Evolutionary conservation across 352 stramenopile genomes (phyloP), one percentile per base, ranked within the genome.

Genomic region (Phytophthora cactorum): DNA sequence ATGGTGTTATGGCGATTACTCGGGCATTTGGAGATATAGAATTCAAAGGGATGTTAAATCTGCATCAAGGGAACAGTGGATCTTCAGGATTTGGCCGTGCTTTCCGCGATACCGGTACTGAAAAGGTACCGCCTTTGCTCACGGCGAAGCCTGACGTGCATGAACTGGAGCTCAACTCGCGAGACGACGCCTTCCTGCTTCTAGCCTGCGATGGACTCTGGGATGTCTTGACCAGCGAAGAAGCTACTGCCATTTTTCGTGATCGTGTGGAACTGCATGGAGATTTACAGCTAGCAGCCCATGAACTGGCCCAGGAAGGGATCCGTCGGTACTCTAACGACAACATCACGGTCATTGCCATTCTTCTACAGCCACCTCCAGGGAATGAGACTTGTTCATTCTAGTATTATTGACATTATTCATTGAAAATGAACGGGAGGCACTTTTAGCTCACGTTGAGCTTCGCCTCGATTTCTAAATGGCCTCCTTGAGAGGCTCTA

Each of bases 1-100:
- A 96, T 43, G 84, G 88, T 45, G 81, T 93, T 28, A 89, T 95
- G 74, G 82, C 82, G n/a, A 91, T 97, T 68, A 94, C 88, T 10
- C 85, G 89, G 1, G 85, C 84, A 3, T 95, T 97, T 47, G 88
- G 88, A 0, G 87, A 95, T 51, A 70, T 96, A 4, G 86, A 93
- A 62, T 92, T 95, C 74, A 96, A 96, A 60, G 82, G 74, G 2
- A 59, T 80, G 44, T 43, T 87, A 1, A 36, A 57, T 28, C 36
- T 54, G 47, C 41, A 46, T 32, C 59, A 59, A 27, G 62, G 66
- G 5, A 70, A 62, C 1, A 63, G 49, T n/a, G 66, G 50, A 2
- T 65, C 63, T 28, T 51, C 55, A 9, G 50, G 45, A 8, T 67
- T 71, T 31, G 36, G 63, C 39, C 57, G 63, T 2, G 46, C 45